phyloP scores from a whole-genome alignment of 805 yeast genomes.

The Ogataea allantospora region DNA sequence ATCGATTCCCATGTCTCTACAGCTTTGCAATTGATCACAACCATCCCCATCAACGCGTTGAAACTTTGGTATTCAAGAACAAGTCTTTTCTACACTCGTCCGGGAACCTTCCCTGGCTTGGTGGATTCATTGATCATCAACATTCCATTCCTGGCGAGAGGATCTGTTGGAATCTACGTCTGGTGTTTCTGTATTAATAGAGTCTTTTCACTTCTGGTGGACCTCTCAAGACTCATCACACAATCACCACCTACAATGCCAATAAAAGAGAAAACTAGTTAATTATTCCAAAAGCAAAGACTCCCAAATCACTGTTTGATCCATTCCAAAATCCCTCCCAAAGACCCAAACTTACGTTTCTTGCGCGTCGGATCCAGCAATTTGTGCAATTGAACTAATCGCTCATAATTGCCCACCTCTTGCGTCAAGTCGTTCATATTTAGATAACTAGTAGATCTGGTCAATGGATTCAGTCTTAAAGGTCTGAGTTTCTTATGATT shows the following conservation, averaged over 20 bases:
- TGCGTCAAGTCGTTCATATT: slow-evolving; percentile 20
- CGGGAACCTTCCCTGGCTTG: slow-evolving; percentile 53
- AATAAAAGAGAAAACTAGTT: slow-evolving; percentile 8
- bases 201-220: slow-evolving; percentile 26
- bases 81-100: slow-evolving; percentile 59
- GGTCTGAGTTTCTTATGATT: slow-evolving; percentile 37
- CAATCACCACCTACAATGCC: slow-evolving; percentile 3
- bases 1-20: slow-evolving; percentile 36
- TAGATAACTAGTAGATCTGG: slow-evolving; percentile 21
- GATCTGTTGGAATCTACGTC: slow-evolving; percentile 57
- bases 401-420: slow-evolving; percentile 27
- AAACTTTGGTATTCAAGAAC: slow-evolving; percentile 53
- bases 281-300: slow-evolving; percentile 6
- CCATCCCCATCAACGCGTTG: slow-evolving; percentile 47
- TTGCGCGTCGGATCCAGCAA: slow-evolving; percentile 37
- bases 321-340: slow-evolving; percentile 14
- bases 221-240: slow-evolving; percentile 21
- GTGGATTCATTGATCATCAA: slow-evolving; percentile 50
- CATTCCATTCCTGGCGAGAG: slow-evolving; percentile 62
- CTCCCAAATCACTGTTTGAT: background rate
- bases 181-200: slow-evolving; percentile 48
- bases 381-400: slow-evolving; percentile 30
- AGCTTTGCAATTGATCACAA: slow-evolving; percentile 39
- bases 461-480: slow-evolving; percentile 26
- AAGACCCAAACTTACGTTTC: slow-evolving; percentile 18